Evolutionary conservation across 1,284 basidiomycete genomes (phyloP), one percentile per base, ranked within the genome.

Genomic region (Gastroboletus turbinatus): DNA sequence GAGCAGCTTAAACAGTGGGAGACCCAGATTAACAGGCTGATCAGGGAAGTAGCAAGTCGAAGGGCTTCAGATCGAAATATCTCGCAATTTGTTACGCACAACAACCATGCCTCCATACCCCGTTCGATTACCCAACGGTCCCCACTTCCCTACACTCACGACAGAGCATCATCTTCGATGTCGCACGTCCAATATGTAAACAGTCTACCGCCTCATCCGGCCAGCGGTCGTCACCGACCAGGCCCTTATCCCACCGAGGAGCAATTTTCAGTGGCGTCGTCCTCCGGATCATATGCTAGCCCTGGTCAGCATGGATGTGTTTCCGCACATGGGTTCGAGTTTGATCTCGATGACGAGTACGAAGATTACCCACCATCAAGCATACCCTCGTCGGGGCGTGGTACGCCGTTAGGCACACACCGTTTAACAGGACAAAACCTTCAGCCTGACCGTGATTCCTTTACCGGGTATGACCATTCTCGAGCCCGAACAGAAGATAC

Each of bases 1-100:
- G 96, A 98, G 67, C 92, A 96, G 69, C 84, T 98, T 68, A 85
- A 85, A 55, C 90, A 92, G 66, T 99, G 97, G 96, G 91, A 96
- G 67, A 80, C 84, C 19, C 87, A 89, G 59, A 89, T 99, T 63
- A 93, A 88, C 71, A 88, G 91, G 55, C 81, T 98, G 29, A 94
- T 98, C 66, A 86, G 84, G 63, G 80, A 87, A 73, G 78, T 85
- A 45, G 82, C 85, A 50, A 78, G 77, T 59, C 79, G 84, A 46
- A 80, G 88, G 63, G 82, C 79, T 8, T 82, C 82, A 1, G 87
- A 89, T 53, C 81, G 87, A 46, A 75, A 71, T 52, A 63, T 76
- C 46, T 74, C 77, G 40, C 77, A 76, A 42, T 73, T 77, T 39
- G 76, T 74, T 49, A 61, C 58, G 36, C 69, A 74, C 52, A 67